Percentiles rank a stretch among this genome's conserved stretches.
Conservation (phyloP, 75 land plant genomes). For the Adiantum capillusveneris region DNA sequence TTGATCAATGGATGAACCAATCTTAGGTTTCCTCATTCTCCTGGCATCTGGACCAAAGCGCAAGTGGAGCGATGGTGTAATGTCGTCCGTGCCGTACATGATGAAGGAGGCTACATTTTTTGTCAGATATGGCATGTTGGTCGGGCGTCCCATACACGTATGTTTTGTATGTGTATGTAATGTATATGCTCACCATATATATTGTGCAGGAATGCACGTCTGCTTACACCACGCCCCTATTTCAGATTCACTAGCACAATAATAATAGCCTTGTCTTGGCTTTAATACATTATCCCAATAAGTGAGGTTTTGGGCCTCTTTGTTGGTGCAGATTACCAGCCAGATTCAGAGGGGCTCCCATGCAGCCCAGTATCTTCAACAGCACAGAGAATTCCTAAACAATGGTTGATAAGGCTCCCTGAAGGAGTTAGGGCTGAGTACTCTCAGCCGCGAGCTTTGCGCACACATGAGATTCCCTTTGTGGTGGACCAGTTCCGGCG, state of each 20-base stretch:
- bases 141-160: conserved; percentile 5
- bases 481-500: conserved; percentile 17
- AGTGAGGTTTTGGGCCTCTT: too few species aligned
- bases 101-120: conserved; percentile 26
- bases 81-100: conserved; percentile 31
- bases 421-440: conserved; percentile 11
- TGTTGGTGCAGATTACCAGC: conserved; percentile 27
- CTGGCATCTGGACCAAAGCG: conserved; percentile 26
- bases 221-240: too few species aligned
- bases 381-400: background rate
- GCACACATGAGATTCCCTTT: conserved; percentile 18
- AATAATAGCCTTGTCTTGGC: too few species aligned
- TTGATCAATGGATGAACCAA: background rate
- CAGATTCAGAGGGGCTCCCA: too few species aligned
- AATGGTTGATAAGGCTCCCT: conserved; percentile 10
- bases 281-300: too few species aligned
- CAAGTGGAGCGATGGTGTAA: conserved; percentile 30
- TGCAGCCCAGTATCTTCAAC: conserved; percentile 13
- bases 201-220: too few species aligned
- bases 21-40: conserved; percentile 21
- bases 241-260: too few species aligned
- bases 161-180: too few species aligned
- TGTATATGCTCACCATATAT: too few species aligned
- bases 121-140: conserved; percentile 36
- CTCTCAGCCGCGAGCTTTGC: conserved; percentile 17